Percentiles rank a stretch among this genome's conserved stretches.
These are phyloP conservation scores for Phytopythium helicoides DNA, from an alignment of 352 stramenopile genomes.

Conservation along the genomic window DNA sequence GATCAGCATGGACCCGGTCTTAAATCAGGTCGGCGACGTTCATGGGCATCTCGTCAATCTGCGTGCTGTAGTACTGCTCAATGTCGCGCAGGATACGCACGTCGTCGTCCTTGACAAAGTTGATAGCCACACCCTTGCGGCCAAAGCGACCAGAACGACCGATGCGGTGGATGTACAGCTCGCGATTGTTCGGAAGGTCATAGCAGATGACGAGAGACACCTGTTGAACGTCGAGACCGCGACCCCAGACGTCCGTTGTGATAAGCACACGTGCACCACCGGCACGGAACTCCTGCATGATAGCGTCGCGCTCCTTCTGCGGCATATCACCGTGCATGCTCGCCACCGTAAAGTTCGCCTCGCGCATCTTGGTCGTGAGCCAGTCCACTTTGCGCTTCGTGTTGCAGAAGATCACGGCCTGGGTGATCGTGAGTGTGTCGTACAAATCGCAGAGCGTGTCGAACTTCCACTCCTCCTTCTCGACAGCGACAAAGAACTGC, in stretches of 20 bases:
- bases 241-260: conserved; percentile 96
- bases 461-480: conserved; percentile 99
- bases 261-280: conserved; percentile 95
- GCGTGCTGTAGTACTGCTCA: conserved; percentile 99
- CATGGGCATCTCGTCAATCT: conserved; percentile 99
- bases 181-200: conserved; percentile 95
- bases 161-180: conserved; percentile 97
- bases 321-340: conserved; percentile 98
- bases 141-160: conserved; percentile 96
- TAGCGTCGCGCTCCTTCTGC: conserved; percentile 91
- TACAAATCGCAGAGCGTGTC: conserved; percentile 98
- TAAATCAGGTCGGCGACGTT: conserved; percentile 99
- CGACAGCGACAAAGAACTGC: conserved; percentile 98
- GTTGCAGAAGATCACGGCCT: conserved; percentile 99
- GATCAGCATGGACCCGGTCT: too few relatives aligned
- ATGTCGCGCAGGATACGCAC: conserved; percentile 95
- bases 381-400: conserved; percentile 97
- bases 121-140: conserved; percentile 97
- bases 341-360: conserved; percentile 97
- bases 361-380: conserved; percentile 95
- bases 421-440: conserved; percentile 98
- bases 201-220: conserved; percentile 98
- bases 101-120: conserved; percentile 97
- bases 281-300: conserved; percentile 97
- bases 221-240: conserved; percentile 97